Conservation (phyloP, 2,329 filamentous ascomycete genomes). For the Colletotrichum tropicale region DNA sequence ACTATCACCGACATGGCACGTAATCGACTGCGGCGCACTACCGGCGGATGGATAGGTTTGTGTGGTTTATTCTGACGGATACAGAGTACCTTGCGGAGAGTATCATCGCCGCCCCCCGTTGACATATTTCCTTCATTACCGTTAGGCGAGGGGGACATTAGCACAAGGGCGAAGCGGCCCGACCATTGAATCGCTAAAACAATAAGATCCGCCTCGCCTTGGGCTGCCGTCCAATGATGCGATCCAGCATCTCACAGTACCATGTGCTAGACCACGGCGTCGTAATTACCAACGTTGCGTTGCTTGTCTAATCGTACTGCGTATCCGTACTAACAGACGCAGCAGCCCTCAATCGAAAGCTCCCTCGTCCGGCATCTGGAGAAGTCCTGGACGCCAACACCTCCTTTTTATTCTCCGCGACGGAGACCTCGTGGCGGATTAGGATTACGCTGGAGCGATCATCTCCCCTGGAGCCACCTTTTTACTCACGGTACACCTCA, state of each 20-base stretch:
- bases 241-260: background rate
- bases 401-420: background rate
- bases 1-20: background rate
- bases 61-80: background rate
- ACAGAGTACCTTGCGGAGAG: background rate
- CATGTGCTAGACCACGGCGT: background rate
- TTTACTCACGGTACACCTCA: background rate
- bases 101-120: background rate
- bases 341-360: background rate
- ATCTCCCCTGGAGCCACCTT: slow-evolving; percentile 4
- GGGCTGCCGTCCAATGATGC: background rate
- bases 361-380: background rate
- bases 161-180: background rate
- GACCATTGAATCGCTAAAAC: slow-evolving; percentile 1
- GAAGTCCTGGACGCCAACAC: background rate
- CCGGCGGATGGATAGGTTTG: background rate
- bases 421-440: background rate
- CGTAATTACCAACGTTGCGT: background rate
- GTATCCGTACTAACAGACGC: background rate
- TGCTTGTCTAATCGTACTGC: background rate
- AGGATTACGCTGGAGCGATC: slow-evolving; percentile 3
- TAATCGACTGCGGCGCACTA: background rate
- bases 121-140: background rate
- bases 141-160: background rate
- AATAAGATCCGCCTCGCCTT: background rate